Evolutionary conservation across 2,329 filamentous ascomycete species (phyloP).

Genomic region (Neopestalotiopsis sp.): DNA sequence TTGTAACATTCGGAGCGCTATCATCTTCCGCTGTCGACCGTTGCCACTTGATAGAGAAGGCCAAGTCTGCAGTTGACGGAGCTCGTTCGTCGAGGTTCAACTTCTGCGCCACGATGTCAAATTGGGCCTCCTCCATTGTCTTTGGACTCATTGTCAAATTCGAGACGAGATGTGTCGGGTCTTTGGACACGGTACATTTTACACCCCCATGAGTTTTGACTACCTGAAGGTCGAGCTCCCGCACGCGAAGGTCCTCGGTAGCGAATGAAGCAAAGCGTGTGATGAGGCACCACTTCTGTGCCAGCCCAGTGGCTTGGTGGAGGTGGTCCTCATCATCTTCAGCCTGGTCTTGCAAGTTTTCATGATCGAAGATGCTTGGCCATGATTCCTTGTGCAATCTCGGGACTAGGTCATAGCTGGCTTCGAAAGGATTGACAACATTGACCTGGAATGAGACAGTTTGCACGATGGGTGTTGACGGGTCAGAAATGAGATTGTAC

Average conservation of each 20-base stretch:
- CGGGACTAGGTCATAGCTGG: constrained; percentile 86
- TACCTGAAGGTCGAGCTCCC: constrained; percentile 66
- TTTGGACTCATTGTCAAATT: constrained; percentile 64
- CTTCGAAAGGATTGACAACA: constrained; percentile 85
- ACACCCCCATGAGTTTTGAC: constrained; percentile 66
- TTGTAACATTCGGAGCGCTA: constrained; percentile 61
- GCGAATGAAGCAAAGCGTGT: constrained; percentile 81
- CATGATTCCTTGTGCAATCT: constrained; percentile 78
- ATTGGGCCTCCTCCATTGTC: constrained; percentile 73
- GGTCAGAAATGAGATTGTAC: constrained; percentile 81
- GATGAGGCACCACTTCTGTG: constrained; percentile 81
- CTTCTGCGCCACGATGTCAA: constrained; percentile 78
- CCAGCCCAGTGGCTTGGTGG: constrained; percentile 61
- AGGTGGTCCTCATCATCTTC: constrained; percentile 37
- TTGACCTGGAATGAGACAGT: constrained; percentile 70
- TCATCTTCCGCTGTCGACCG: constrained; percentile 44
- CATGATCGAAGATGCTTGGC: constrained; percentile 82
- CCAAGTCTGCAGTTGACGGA: constrained; percentile 74
- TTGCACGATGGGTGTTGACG: constrained; percentile 81
- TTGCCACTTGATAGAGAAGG: constrained; percentile 78
- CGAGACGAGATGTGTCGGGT: constrained; percentile 41
- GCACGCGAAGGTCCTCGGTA: constrained; percentile 68
- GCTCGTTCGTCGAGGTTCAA: constrained; percentile 80
- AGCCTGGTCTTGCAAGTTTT: constrained; percentile 45
- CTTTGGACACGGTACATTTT: constrained; percentile 55